Evolutionary conservation across 306 rosid genomes (phyloP).

Genomic region (Pyrus betulifolia): DNA sequence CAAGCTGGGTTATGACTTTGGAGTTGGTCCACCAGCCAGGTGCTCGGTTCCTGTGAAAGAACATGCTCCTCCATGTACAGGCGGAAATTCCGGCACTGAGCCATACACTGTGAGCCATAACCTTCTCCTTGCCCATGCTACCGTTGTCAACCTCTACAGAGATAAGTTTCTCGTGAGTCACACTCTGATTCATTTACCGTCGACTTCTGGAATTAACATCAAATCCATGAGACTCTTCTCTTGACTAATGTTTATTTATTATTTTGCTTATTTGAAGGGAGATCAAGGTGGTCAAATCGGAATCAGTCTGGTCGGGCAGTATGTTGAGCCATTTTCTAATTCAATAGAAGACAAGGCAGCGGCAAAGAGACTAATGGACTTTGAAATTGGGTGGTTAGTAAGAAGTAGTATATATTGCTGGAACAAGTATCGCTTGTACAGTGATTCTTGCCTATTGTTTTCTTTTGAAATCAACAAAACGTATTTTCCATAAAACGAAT

Average conservation of each 20-base stretch:
- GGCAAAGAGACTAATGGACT: not conserved
- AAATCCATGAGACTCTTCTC: too few relatives aligned
- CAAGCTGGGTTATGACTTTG: slow-evolving; percentile 8
- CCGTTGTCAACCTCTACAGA: not conserved
- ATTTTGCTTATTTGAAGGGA: not conserved
- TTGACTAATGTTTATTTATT: not conserved
- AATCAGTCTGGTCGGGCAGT: not conserved
- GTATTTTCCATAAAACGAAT: too few relatives aligned
- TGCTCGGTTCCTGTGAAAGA: not conserved
- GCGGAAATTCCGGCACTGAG: not conserved
- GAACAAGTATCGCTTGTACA: too few relatives aligned
- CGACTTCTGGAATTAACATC: not conserved
- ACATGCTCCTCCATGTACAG: not conserved
- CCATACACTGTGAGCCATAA: not conserved
- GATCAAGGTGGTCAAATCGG: not conserved
- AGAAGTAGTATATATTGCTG: too few relatives aligned
- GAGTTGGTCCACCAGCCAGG: not conserved
- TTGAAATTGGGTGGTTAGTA: not conserved
- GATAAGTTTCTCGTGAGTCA: not conserved
- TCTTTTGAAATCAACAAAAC: too few relatives aligned
- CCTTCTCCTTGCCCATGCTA: not conserved
- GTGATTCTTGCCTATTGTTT: too few relatives aligned
- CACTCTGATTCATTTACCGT: not conserved
- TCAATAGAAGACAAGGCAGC: not conserved
- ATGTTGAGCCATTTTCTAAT: not conserved